Base-by-base conservation (phyloP, 2,329 filamentous ascomycete genomes). In the Helicocarpus griseus region DNA sequence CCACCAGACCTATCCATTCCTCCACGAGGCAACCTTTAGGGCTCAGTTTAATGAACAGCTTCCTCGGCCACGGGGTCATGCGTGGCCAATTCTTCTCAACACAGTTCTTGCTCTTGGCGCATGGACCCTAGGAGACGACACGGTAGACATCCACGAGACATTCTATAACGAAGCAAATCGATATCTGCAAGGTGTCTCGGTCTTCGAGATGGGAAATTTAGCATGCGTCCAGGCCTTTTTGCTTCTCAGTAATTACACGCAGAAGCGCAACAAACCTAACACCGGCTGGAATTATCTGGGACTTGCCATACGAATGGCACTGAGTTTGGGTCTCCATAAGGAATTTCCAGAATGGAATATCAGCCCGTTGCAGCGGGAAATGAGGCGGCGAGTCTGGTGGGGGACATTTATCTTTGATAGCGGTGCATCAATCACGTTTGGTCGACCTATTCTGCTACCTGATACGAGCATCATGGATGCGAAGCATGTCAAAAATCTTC, bases 261-360 rank as follows among this genome's bases (percentile, higher is more conserved):
- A 77, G 56, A 77, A 77, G 57, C 65, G 72, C 26, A 73, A 76
- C 58, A 75, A 75, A 53, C 74, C 74, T 2, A 77, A 77, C 55
- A 73, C 68, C 6, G 74, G 73, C 7, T 77, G 72, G 63, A 76
- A 73, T 46, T 75, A 73, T 54, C 59, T 75, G 6, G 74, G 74
- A 1, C 57, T 77, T 14, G 73, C 73, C n/a, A 65, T 74, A 21
- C 63, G 72, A 43, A 75, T 76, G 69, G 73, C 74, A 1, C 72
- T 76, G 64, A 73, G 73, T 33, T 60, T 77, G 13, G 73, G 73
- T 1, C 63, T 77, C n/a, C 74, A 77, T 54, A 74, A 74, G 53
- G 73, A 76, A 53, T 75, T 77, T 51, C 69, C 67, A 14, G 67
- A 69, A 8, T 74, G 71, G 71, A 67, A 73, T 33, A 73, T 73